Evolutionary conservation across 306 rosid genomes (phyloP).

Genomic region (Potentilla sterilis): DNA sequence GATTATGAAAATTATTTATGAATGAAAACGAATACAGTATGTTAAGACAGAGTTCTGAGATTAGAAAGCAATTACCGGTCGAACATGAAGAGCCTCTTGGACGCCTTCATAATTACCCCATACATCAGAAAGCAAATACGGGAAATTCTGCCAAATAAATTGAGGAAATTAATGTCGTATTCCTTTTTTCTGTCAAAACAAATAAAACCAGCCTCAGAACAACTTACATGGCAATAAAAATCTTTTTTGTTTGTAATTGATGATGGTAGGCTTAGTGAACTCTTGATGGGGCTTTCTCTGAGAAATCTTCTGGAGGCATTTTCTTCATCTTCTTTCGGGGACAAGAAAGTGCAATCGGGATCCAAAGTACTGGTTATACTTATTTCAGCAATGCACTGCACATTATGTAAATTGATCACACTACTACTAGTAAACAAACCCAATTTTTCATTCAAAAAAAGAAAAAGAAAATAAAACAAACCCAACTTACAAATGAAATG

Average conservation of each 20-base stretch:
- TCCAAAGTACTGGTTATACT: constrained; percentile 10
- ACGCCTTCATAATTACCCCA: constrained; percentile 22
- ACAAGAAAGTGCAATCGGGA: constrained; percentile 24
- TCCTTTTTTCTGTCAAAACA: neutral
- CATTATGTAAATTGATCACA: neutral
- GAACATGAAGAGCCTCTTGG: constrained; percentile 27
- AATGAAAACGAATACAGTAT: neutral
- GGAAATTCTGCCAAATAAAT: constrained; percentile 18
- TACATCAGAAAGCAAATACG: constrained; percentile 13
- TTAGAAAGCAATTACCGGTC: constrained; percentile 5
- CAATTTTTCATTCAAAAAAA: too few species aligned
- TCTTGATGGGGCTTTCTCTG: neutral
- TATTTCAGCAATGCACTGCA: constrained; percentile 22
- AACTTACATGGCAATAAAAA: neutral
- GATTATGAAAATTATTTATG: neutral
- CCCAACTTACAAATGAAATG: neutral
- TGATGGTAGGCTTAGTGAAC: constrained; percentile 1
- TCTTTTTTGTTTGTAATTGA: neutral
- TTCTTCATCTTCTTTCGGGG: constrained; percentile 22
- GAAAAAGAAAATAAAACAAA: too few species aligned
- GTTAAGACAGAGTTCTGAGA: neutral
- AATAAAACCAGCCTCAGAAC: neutral
- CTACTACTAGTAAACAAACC: neutral
- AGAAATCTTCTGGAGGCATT: constrained; percentile 18
- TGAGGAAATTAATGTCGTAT: neutral